phyloP scores from a whole-genome alignment of 2,329 filamentous ascomycete species.

The Orbilia brochopaga region DNA sequence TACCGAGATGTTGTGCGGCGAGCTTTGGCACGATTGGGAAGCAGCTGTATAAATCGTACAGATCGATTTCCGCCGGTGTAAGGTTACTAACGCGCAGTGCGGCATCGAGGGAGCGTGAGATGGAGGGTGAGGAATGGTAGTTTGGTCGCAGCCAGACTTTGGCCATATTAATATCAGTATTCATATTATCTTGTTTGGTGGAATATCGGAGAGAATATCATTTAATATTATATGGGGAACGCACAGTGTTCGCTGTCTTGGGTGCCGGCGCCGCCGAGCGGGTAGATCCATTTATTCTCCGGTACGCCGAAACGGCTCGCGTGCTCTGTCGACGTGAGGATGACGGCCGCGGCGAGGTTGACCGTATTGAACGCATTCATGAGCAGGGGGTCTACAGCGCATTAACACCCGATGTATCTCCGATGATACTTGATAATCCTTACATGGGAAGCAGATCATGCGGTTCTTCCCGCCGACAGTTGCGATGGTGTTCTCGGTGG shows the following conservation, averaged over 20 bases:
- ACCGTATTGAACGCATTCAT: conserved; percentile 77
- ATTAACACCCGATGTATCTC: neutral
- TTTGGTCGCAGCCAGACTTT: conserved; percentile 70
- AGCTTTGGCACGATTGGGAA: conserved; percentile 74
- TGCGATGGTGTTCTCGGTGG: conserved; percentile 63
- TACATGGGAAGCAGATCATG: conserved; percentile 73
- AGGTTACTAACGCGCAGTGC: conserved; percentile 63
- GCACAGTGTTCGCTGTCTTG: conserved; percentile 65
- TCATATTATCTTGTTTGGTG: neutral
- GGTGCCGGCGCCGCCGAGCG: conserved; percentile 69
- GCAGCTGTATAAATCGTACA: conserved; percentile 71
- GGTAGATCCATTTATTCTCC: conserved; percentile 67
- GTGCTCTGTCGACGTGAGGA: conserved; percentile 66
- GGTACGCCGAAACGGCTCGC: conserved; percentile 66
- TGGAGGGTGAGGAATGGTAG: conserved; percentile 66
- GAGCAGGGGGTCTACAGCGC: conserved; percentile 65
- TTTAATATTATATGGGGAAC: conserved; percentile 32
- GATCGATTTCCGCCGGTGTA: conserved; percentile 63
- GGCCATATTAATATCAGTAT: neutral
- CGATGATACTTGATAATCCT: conserved; percentile 52
- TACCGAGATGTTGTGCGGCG: conserved; percentile 66
- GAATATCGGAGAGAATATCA: neutral
- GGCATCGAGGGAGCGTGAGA: conserved; percentile 66
- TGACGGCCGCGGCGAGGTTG: conserved; percentile 67
- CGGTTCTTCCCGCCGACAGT: conserved; percentile 66